Evolutionary conservation across 148 eudicot genomes (phyloP).

Genomic region (Vaccinium darrowii): DNA sequence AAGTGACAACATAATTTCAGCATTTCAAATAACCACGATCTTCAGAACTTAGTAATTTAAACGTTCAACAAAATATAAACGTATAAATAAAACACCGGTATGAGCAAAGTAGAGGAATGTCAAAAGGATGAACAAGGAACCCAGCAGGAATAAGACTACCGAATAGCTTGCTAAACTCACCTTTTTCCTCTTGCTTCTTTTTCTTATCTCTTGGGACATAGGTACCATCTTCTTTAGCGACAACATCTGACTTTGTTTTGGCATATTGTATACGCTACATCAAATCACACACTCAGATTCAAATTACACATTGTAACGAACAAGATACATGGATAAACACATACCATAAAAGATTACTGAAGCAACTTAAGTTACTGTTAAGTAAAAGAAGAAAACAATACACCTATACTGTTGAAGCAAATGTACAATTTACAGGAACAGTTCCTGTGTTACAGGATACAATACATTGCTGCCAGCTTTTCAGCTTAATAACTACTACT

Average conservation of each 20-base stretch:
- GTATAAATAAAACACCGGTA: neutral
- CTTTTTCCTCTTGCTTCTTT: constrained; percentile 91
- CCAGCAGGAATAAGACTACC: neutral
- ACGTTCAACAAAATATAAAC: neutral
- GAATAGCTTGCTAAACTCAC: constrained; percentile 30
- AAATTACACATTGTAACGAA: neutral
- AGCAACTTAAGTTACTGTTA: neutral
- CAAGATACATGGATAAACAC: neutral
- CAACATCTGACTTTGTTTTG: constrained; percentile 80
- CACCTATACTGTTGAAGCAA: neutral
- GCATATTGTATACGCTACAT: constrained; percentile 95
- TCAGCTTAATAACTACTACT: neutral
- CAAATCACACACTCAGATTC: neutral
- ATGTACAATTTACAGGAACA: neutral
- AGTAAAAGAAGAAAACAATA: neutral
- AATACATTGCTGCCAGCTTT: neutral
- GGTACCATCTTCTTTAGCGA: constrained; percentile 86
- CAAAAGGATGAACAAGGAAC: neutral
- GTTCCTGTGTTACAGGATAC: neutral
- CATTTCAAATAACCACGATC: neutral
- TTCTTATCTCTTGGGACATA: constrained; percentile 67
- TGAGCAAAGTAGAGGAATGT: neutral
- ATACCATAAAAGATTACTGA: neutral
- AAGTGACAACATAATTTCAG: neutral
- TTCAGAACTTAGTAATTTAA: neutral